These are phyloP conservation scores for Ananas comosus DNA, from an alignment of 176 grass and related monocot genomes.

Conservation along the genomic window DNA sequence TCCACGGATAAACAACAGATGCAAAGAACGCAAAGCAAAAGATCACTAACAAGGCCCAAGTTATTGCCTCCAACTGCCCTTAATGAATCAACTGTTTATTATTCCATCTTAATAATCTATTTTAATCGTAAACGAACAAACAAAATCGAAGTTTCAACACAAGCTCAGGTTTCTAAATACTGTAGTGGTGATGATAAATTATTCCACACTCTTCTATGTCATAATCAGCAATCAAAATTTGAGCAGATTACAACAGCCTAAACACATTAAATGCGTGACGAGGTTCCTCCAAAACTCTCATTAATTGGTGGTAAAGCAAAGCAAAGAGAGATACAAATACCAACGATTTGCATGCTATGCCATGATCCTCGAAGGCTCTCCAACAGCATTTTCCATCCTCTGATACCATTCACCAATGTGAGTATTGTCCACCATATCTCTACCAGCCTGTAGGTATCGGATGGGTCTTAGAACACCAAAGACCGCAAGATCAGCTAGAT, in stretches of 20 bases:
- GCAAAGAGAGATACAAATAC: not conserved
- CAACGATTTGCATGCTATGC: conserved; percentile 22
- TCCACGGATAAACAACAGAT: too few relatives aligned
- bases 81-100: too few relatives aligned
- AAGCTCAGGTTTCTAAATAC: too few relatives aligned
- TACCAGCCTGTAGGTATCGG: conserved; percentile 62
- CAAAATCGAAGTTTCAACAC: too few relatives aligned
- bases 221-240: not conserved
- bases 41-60: too few relatives aligned
- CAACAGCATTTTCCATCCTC: conserved; percentile 74
- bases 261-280: not conserved
- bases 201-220: not conserved
- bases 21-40: too few relatives aligned
- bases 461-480: conserved; percentile 93
- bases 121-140: too few relatives aligned
- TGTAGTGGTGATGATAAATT: not conserved
- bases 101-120: too few relatives aligned
- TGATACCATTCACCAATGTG: conserved; percentile 79
- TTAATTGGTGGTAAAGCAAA: not conserved
- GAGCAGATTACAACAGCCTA: not conserved
- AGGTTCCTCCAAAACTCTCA: not conserved
- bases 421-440: conserved; percentile 88
- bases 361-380: conserved; percentile 60
- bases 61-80: too few relatives aligned
- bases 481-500: conserved; percentile 85